Evolutionary conservation across 2,329 filamentous ascomycete genomes (phyloP).

Genomic region (Alternaria sp.): DNA sequence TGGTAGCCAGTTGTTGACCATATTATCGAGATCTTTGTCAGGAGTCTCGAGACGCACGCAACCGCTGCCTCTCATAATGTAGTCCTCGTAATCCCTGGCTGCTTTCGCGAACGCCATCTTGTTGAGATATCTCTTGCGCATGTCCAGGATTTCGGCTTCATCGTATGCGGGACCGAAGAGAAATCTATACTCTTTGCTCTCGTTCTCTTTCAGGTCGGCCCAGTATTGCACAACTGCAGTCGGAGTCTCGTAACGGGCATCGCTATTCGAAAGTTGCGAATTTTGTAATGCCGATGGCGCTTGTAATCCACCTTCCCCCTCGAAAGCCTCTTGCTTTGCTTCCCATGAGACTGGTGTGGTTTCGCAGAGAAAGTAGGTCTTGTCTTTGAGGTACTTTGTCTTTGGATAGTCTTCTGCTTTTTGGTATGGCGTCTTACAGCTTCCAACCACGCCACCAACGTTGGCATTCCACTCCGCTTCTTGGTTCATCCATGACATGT

Average conservation of each 20-base stretch:
- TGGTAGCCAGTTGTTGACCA: constrained; percentile 68
- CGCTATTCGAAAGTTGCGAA: constrained; percentile 55
- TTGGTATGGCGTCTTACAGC: constrained; percentile 65
- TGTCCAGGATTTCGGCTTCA: constrained; percentile 58
- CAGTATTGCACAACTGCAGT: constrained; percentile 64
- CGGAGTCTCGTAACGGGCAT: constrained; percentile 66
- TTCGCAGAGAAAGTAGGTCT: constrained; percentile 66
- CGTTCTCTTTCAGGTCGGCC: constrained; percentile 51
- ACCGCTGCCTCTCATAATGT: constrained; percentile 62
- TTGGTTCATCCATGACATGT: constrained; percentile 71
- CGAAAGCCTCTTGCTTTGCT: constrained; percentile 61
- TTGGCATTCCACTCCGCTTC: constrained; percentile 62
- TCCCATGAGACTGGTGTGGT: constrained; percentile 63
- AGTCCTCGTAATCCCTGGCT: constrained; percentile 59
- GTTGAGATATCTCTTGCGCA: constrained; percentile 61
- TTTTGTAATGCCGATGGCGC: constrained; percentile 58
- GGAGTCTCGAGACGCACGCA: constrained; percentile 64
- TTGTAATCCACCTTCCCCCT: constrained; percentile 65
- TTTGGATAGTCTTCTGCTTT: constrained; percentile 66
- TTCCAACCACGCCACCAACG: constrained; percentile 61
- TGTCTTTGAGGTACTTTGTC: constrained; percentile 66
- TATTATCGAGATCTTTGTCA: constrained; percentile 64
- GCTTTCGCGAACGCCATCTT: constrained; percentile 59
- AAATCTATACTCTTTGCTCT: constrained; percentile 61
- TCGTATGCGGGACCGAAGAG: constrained; percentile 65